Evolutionary conservation across 768 basidiomycete genomes (phyloP).

Genomic region (Leccinum uliginosum): DNA sequence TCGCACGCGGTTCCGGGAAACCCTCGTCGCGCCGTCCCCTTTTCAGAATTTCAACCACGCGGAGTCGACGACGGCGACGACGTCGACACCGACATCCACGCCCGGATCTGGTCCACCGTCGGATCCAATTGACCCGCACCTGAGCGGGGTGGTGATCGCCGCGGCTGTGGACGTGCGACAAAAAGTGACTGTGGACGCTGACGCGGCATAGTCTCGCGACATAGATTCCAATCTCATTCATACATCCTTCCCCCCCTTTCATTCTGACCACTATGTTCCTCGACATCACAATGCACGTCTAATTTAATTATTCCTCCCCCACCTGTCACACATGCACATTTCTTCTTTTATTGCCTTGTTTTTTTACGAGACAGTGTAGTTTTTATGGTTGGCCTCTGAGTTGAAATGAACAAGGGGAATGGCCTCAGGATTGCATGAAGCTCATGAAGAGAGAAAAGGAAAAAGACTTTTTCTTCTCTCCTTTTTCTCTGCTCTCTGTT

Average conservation of each 20-base stretch:
- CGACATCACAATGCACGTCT: conserved; percentile 11
- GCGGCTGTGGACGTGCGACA: conserved; percentile 22
- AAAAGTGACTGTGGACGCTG: conserved; percentile 25
- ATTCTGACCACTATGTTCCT: background rate
- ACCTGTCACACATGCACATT: background rate
- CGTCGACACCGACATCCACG: conserved; percentile 33
- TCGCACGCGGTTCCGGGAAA: conserved; percentile 61
- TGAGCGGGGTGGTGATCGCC: conserved; percentile 22
- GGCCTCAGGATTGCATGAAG: no score
- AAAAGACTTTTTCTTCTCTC: no score
- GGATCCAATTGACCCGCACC: conserved; percentile 31
- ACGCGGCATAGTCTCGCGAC: conserved; percentile 14
- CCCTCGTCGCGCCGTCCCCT: conserved; percentile 57
- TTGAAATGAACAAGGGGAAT: no score
- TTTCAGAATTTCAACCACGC: conserved; percentile 38
- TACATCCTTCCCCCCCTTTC: background rate
- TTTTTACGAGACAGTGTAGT: background rate
- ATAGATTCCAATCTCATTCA: background rate
- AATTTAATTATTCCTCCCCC: conserved; percentile 7
- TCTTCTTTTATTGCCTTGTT: background rate
- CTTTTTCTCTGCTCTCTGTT: no score
- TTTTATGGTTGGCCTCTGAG: background rate
- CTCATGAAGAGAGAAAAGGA: no score
- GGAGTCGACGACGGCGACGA: conserved; percentile 29
- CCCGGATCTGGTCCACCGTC: conserved; percentile 32